These are phyloP conservation scores for Candida buenavistaensis DNA, from an alignment of 1,139 yeast species.

Conservation along the genomic window DNA sequence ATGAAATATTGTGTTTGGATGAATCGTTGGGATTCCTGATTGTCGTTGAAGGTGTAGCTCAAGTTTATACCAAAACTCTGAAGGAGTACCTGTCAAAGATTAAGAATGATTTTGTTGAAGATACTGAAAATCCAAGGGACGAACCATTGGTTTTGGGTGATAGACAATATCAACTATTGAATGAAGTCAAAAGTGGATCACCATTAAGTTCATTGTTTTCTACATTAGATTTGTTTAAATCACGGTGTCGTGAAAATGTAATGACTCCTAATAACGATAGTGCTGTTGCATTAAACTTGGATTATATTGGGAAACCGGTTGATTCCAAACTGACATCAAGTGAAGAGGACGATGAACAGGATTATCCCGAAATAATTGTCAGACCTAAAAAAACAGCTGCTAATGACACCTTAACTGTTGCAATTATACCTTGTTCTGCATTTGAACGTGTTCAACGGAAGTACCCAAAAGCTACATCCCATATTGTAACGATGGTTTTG, in stretches of 20 bases:
- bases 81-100: constrained; percentile 17
- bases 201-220: constrained; percentile 83
- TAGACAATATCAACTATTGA: constrained; percentile 67
- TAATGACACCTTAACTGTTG: constrained; percentile 53
- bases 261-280: constrained; percentile 12
- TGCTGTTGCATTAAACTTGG: constrained; percentile 11
- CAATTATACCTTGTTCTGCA: constrained; percentile 85
- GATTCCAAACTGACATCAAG: neutral
- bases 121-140: constrained; percentile 31
- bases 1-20: constrained; percentile 72
- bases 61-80: constrained; percentile 64
- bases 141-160: constrained; percentile 47
- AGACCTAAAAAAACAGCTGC: constrained; percentile 12
- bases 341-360: constrained; percentile 2
- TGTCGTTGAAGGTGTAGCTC: constrained; percentile 91
- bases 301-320: constrained; percentile 7
- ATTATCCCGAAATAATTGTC: constrained; percentile 14
- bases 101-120: constrained; percentile 1
- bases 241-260: constrained; percentile 9
- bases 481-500: constrained; percentile 88
- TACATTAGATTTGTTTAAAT: constrained; percentile 62
- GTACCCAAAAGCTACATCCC: constrained; percentile 89
- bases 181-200: constrained; percentile 81
- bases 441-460: constrained; percentile 70
- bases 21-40: constrained; percentile 83